Evolutionary conservation across 257 asterid species (phyloP).

Genomic region (Craterostigma plantagineum): DNA sequence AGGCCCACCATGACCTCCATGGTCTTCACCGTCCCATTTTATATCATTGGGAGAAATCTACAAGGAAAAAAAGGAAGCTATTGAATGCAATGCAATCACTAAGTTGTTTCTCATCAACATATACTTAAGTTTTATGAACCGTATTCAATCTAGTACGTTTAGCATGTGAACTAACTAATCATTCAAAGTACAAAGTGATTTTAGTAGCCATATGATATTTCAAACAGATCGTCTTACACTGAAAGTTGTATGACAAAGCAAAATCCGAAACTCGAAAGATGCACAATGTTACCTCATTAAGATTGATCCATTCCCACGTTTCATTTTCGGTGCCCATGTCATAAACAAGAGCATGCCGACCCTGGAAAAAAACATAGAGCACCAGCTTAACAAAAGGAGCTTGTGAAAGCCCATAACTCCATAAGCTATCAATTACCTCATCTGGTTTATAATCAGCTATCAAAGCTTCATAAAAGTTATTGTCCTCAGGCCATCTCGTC

Average conservation of each 20-base stretch:
- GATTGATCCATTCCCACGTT: constrained; percentile 72
- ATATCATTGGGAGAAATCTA: constrained; percentile 42
- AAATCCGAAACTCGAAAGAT: background rate
- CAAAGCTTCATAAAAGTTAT: constrained; percentile 57
- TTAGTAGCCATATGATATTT: too few species aligned
- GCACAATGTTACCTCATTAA: constrained; percentile 67
- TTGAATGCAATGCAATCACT: background rate
- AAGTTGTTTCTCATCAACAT: background rate
- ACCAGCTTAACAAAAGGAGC: constrained; percentile 8
- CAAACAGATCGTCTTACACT: too few species aligned
- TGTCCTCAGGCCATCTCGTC: constrained; percentile 86
- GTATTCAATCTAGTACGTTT: too few species aligned
- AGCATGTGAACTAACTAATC: background rate
- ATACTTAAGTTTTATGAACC: background rate
- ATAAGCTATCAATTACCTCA: constrained; percentile 24
- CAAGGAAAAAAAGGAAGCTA: background rate
- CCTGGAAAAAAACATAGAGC: constrained; percentile 24
- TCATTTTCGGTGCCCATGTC: constrained; percentile 35
- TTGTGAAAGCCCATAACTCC: constrained; percentile 8
- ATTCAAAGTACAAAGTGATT: too few species aligned
- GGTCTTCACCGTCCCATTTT: constrained; percentile 45
- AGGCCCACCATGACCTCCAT: constrained; percentile 26
- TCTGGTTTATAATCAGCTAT: constrained; percentile 37
- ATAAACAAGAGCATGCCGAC: constrained; percentile 47
- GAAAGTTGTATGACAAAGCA: background rate